These are phyloP conservation scores for Pulveroboletus sp. DNA, from an alignment of 1,284 basidiomycete genomes.

Conservation along the genomic window DNA sequence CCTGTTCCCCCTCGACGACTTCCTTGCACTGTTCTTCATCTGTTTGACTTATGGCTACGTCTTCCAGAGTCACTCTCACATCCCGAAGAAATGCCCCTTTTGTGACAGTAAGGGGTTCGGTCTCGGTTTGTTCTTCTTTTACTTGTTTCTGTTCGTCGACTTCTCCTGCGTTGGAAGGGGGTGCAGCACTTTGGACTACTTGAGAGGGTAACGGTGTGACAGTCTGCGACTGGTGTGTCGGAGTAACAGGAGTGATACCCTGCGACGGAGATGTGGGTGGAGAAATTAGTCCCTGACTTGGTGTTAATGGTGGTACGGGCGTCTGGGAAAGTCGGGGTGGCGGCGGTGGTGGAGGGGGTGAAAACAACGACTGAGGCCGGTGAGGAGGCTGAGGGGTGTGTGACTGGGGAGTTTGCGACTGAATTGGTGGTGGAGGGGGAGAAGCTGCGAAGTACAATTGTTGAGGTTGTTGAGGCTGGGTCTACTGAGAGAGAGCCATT, in stretches of 20 bases:
- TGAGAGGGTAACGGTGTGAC: neutral
- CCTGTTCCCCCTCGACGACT: neutral
- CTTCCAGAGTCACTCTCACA: neutral
- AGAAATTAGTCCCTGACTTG: slow-evolving; percentile 5
- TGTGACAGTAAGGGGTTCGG: neutral
- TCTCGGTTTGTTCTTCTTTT: slow-evolving; percentile 1
- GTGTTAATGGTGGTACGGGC: neutral
- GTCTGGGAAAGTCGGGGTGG: slow-evolving; percentile 18
- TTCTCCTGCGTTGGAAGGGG: neutral
- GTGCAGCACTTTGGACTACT: neutral
- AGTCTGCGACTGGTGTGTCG: neutral
- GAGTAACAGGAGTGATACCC: neutral
- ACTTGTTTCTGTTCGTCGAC: neutral
- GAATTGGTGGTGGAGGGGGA: slow-evolving; percentile 20
- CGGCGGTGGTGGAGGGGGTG: slow-evolving; percentile 23
- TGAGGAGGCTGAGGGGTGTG: slow-evolving; percentile 4
- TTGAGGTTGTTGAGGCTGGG: slow-evolving; percentile 7
- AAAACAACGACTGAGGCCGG: slow-evolving; percentile 21
- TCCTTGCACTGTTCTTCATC: neutral
- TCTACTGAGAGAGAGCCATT: slow-evolving; percentile 4
- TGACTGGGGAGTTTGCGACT: slow-evolving; percentile 15
- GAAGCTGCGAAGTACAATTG: slow-evolving; percentile 15
- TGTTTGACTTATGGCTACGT: neutral
- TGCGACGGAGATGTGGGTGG: neutral
- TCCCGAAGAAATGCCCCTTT: neutral